phyloP scores from a whole-genome alignment of 169 alveolate species.

The Plasmodium inui region DNA sequence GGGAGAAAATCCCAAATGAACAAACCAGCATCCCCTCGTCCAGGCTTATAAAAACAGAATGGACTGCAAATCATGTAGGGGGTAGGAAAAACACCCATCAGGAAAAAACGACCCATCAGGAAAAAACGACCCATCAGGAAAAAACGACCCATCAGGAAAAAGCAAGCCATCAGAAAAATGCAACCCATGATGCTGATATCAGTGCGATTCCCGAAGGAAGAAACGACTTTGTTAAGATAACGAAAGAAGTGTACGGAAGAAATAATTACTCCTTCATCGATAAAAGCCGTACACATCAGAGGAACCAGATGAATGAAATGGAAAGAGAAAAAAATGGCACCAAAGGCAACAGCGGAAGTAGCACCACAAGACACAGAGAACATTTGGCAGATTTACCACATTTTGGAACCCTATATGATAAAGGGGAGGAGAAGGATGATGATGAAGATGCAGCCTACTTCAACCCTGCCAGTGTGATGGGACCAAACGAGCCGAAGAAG shows the following conservation, averaged over 20 bases:
- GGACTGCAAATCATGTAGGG: background rate
- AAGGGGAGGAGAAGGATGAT: background rate
- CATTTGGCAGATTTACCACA: background rate
- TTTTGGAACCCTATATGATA: background rate
- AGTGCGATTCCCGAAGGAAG: background rate
- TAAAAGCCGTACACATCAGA: background rate
- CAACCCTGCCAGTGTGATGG: background rate
- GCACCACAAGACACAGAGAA: background rate
- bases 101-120: background rate
- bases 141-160: background rate
- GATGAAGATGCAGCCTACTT: background rate
- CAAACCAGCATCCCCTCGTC: background rate
- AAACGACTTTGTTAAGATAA: conserved; percentile 5
- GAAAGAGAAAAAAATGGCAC: background rate
- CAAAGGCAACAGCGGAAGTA: background rate
- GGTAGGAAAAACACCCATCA: background rate
- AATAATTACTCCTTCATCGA: conserved; percentile 11
- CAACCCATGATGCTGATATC: background rate
- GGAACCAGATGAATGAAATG: background rate
- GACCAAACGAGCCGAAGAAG: background rate
- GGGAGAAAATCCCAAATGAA: background rate
- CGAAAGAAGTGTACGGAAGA: conserved; percentile 16
- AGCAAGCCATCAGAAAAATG: background rate
- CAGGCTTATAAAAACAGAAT: background rate
- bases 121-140: background rate